Base-by-base conservation (phyloP, 768 basidiomycete species). In the Mycena alexandri region DNA sequence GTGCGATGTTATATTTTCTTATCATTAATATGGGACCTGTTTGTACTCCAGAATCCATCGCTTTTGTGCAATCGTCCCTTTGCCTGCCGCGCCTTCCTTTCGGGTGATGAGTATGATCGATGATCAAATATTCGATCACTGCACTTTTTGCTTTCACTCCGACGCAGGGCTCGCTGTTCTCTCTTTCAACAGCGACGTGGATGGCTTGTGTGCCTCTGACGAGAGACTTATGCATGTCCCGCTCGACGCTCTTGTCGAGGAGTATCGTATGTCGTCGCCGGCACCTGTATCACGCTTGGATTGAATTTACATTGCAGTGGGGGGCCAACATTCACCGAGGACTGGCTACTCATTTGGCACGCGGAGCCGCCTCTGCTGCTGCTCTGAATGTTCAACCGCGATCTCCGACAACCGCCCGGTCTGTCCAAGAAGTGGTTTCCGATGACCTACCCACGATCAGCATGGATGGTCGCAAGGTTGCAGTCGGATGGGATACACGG, bases 401-500 rank as follows among this genome's bases (percentile, higher is more conserved):
- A 6, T 24, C 63, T 8, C 25, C 48, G 34, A 50, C 44, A 12
- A n/a, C 38, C 52, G 33, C 65, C 11, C 56, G 48, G 48, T 43
- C 66, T 12, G 52, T 57, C 52, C n/a, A 77, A 16, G 74, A 77
- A 17, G 77, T 80, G 19, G 71, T 70, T 3, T 66, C 75, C 21
- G 83, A 84, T 61, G 82, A 86, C 73, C 72, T 87, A 9, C 89
- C 89, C 5, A 83, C 85, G 56, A 79, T 85, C 38, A 89, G 83
- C 62, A 82, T 83, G 53, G 89, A 90, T 66, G 88, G 86, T 21
- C 78, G 77, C 12, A 87, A 89, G 69, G 87, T 94, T 3, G 84
- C 88, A 10, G 80, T 95, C 41, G 86, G 90, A 7, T 95, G 94
- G 93, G 84, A 92, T 67, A 85, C 88, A 12, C 83, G 85, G 65